Evolutionary conservation across 139 green algal genomes (phyloP).

Genomic region (Asterochloris erici): DNA sequence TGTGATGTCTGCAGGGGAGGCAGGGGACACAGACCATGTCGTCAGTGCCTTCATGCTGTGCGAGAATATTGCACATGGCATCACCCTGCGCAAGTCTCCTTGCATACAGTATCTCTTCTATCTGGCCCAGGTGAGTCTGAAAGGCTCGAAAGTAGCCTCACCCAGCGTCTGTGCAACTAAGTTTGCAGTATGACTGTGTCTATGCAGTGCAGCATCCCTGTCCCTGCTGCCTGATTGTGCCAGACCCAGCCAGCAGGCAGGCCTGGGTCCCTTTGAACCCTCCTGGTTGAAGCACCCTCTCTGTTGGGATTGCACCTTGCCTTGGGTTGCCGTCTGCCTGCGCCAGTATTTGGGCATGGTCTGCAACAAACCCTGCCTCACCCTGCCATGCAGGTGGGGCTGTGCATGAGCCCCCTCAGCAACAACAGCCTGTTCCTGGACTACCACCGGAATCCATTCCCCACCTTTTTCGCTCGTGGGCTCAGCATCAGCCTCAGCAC

Average conservation of each 20-base stretch:
- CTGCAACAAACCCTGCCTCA: background rate
- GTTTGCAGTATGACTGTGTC: too few species aligned
- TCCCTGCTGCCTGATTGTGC: too few species aligned
- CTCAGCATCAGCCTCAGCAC: constrained; percentile 83
- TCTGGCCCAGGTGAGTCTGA: constrained; percentile 79
- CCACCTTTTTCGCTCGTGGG: constrained; percentile 94
- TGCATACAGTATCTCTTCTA: constrained; percentile 88
- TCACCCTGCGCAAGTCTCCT: constrained; percentile 96
- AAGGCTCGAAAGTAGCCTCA: too few species aligned
- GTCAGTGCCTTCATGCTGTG: constrained; percentile 85
- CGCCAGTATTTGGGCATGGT: too few species aligned
- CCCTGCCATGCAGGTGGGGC: constrained; percentile 72
- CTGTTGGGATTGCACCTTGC: background rate
- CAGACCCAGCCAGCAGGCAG: background rate
- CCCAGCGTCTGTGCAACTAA: too few species aligned
- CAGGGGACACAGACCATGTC: constrained; percentile 97
- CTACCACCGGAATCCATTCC: constrained; percentile 99
- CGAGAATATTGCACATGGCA: constrained; percentile 98
- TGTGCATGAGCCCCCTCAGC: constrained; percentile 94
- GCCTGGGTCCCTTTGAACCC: background rate
- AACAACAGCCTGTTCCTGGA: constrained; percentile 99
- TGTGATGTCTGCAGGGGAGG: constrained; percentile 64
- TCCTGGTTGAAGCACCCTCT: background rate
- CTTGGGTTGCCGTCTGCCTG: background rate
- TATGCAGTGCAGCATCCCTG: too few species aligned